Evolutionary conservation across 148 eudicot species (phyloP), one percentile per base, ranked within the genome.

Genomic region (Fallopia convolvulus): DNA sequence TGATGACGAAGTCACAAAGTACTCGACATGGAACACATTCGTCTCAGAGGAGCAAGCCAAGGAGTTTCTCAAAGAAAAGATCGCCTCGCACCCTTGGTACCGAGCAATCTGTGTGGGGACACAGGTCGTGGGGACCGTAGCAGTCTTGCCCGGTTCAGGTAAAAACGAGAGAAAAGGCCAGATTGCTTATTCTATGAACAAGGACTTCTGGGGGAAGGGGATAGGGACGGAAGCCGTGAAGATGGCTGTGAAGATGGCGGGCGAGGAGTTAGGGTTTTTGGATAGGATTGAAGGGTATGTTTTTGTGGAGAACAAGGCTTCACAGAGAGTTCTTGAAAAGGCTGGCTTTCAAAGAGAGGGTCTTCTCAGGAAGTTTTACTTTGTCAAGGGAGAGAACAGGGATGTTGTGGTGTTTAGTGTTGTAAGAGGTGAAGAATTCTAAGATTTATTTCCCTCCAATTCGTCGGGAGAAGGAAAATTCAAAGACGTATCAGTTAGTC

Each of bases 251-350:
- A 68, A 68, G 72, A 6, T 14, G 44, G 72, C 72, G 44, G 5
- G 44, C 2, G 10, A 36, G 3, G 72, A 68, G 44, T 68, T 68
- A 46, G 14, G 6, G 72, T 36, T 68, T 39, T 68, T 68, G 72
- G 72, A 68, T 68, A 68, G 72, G 46, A 68, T 68, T 68, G 72
- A 68, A 68, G 72, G 72, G 21, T 68, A 36, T 6, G 72, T 68
- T 68, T 68, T 68, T 39, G 44, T 14, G 11, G 72, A 68, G 72
- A 68, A 68, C 17, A 68, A 36, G 46, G 46, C 44, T 39, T 68
- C 72, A 15, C 72, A 68, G 11, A 68, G 72, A 39, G 72, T 68
- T 5, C 10, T 39, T n/a, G 46, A 68, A n/a, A 68, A 68, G 46
- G 72, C 72, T 68, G 72, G 72, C 9, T 68, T 68, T 68, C 72